phyloP scores from a whole-genome alignment of 331 rosid species.

The Saraca asoca region DNA sequence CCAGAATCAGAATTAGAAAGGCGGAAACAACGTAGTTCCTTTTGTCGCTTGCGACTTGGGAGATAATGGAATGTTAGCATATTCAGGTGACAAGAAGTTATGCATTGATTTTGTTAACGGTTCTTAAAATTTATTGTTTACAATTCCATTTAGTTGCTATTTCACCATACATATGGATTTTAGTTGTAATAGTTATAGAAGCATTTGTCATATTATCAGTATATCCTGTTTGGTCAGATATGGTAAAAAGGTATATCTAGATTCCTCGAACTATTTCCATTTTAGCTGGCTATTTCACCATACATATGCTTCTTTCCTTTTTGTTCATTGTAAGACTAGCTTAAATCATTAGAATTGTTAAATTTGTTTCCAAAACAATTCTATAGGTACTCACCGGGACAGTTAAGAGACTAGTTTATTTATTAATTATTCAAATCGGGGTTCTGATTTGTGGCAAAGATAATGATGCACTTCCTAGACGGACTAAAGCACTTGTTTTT shows the following conservation, averaged over 20 bases:
- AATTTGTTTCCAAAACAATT: neutral
- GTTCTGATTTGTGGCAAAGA: slow-evolving; percentile 49
- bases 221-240: neutral
- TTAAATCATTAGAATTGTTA: neutral
- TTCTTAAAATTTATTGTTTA: neutral
- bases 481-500: slow-evolving; percentile 53
- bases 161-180: neutral
- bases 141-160: slow-evolving; percentile 1
- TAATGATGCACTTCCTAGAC: slow-evolving; percentile 62
- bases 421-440: slow-evolving; percentile 44
- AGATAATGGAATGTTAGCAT: too few species aligned
- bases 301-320: neutral
- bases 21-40: too few species aligned
- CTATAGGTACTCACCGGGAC: neutral
- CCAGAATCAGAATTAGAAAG: too few species aligned
- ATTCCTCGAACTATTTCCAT: slow-evolving; percentile 4
- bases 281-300: neutral
- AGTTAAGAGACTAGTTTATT: slow-evolving; percentile 12
- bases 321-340: neutral
- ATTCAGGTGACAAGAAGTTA: slow-evolving; percentile 4
- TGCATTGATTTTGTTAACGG: neutral
- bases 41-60: too few species aligned
- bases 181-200: slow-evolving; percentile 6
- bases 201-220: neutral
- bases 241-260: neutral